A percentile compares a stretch with the other conserved stretches of the same genome.
Evolutionary conservation across 305 asterid species (phyloP).

Genomic region (Plantago lanceolata): DNA sequence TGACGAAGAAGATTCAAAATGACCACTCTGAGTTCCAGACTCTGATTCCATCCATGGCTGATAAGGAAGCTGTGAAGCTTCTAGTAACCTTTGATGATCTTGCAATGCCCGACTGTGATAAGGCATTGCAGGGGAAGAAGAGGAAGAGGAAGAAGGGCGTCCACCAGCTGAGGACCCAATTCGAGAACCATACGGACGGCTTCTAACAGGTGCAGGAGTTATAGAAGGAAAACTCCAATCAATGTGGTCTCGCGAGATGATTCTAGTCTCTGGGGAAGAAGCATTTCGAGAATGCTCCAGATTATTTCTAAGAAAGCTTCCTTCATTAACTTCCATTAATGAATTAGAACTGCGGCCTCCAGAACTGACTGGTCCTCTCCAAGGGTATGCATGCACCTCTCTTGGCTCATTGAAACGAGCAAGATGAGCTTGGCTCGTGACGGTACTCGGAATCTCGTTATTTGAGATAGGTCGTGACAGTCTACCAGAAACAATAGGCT

Average conservation of each 20-base stretch:
- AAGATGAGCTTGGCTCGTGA: constrained; percentile 29
- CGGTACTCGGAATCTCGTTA: constrained; percentile 29
- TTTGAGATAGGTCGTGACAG: constrained; percentile 26
- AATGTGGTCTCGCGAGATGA: constrained; percentile 33
- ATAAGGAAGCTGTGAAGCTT: constrained; percentile 35
- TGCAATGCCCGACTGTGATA: constrained; percentile 32
- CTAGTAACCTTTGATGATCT: constrained; percentile 29
- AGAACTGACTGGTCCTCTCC: constrained; percentile 33
- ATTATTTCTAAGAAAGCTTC: constrained; percentile 30
- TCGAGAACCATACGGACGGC: constrained; percentile 34
- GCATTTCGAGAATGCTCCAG: constrained; percentile 31
- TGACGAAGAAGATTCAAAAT: constrained; percentile 33
- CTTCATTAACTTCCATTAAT: constrained; percentile 25
- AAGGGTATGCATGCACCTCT: constrained; percentile 30
- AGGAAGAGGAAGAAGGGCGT: constrained; percentile 26
- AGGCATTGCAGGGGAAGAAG: constrained; percentile 34
- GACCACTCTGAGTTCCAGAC: constrained; percentile 42
- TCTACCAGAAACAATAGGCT: constrained; percentile 27
- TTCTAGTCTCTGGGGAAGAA: constrained; percentile 39
- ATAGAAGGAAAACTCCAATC: constrained; percentile 38
- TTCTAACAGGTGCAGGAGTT: constrained; percentile 30
- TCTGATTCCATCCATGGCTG: constrained; percentile 36
- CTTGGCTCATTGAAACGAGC: constrained; percentile 34
- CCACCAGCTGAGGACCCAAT: constrained; percentile 29
- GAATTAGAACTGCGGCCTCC: constrained; percentile 33